Evolutionary conservation across 352 stramenopile genomes (phyloP), one percentile per base, ranked within the genome.

Genomic region (Elongisporangium prolatum): DNA sequence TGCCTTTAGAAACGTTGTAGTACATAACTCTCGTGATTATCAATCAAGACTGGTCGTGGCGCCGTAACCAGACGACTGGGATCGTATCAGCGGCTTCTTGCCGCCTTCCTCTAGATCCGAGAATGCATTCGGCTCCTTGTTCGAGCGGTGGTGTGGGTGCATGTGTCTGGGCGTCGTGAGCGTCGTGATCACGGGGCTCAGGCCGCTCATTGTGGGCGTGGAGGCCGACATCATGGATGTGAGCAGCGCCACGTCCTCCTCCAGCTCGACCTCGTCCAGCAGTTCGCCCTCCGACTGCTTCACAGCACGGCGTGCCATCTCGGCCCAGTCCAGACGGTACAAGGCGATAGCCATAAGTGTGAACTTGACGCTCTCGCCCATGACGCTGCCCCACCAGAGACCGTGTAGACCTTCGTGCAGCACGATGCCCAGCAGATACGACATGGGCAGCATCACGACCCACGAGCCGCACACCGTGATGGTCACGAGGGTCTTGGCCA

Each of bases 291-390:
- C 54, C 4, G 80, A 88, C 54, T 80, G 78, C 44, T 74, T 61
- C n/a, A 91, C 80, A 2, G 83, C 83, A 1, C 74, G 75, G 7
- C 68, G 69, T 48, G 80, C 80, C 71, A 93, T 89, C 48, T 79
- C 72, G 11, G 64, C 55, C 83, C 83, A 93, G 69, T 93, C 77
- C 44, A 93, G 84, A 24, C 77, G 71, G 24, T 67, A 65, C 21
- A 93, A 54, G 13, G 80, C 79, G 16, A 68, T 49, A 2, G 74
- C 64, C 75, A 91, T 83, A 40, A 91, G 64, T 58, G 58, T 62
- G 60, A 91, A 93, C 68, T 93, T 93, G 65, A 75, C 75, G 8
- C 63, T 71, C 61, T 93, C 83, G n/a, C 80, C 83, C 14, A 71
- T 57, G 17, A 93, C 71, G 66, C 78, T 89, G 21, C 80, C 83